Evolutionary conservation across 495 filamentous ascomycete species (phyloP).

Genomic region (Neurospora intermedia): DNA sequence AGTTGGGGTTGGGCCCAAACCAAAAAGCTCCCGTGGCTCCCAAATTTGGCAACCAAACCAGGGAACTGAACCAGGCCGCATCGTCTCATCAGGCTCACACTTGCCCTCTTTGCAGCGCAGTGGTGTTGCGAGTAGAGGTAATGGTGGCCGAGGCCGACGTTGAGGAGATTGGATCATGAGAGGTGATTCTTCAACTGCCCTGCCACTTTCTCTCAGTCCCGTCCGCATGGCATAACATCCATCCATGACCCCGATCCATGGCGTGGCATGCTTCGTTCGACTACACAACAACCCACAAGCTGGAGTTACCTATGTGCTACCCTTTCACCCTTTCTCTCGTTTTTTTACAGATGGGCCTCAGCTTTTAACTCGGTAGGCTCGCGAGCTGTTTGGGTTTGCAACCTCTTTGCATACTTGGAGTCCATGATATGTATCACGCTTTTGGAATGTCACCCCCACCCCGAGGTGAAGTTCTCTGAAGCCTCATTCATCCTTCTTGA

Average conservation of each 20-base stretch:
- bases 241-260: neutral
- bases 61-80: neutral
- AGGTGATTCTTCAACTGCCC: neutral
- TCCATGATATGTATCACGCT: neutral
- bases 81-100: neutral
- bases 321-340: neutral
- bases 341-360: neutral
- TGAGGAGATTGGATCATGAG: neutral
- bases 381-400: neutral
- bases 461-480: neutral
- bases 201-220: neutral
- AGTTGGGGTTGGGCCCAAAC: neutral
- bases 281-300: neutral
- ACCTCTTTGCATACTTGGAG: neutral
- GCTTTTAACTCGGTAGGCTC: neutral
- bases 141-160: neutral
- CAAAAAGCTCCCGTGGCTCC: neutral
- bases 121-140: neutral
- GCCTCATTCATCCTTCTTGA: neutral
- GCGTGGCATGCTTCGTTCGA: neutral
- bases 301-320: neutral
- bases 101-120: neutral
- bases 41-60: neutral
- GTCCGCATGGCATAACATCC: neutral
- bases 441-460: neutral